phyloP scores from a whole-genome alignment of 1,139 yeast species.

The Debaryomyces robertsiae region DNA sequence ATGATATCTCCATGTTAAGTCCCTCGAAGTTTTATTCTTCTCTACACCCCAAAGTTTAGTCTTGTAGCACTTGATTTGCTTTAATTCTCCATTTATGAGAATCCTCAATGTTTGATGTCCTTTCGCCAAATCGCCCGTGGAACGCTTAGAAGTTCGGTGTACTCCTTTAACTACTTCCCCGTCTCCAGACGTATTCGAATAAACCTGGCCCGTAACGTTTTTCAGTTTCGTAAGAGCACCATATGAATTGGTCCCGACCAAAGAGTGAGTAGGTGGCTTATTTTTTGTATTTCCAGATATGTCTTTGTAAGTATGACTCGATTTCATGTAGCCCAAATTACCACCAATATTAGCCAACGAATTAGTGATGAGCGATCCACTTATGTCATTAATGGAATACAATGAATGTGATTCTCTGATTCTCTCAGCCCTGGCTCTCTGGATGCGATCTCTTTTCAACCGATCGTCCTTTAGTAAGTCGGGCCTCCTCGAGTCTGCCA shows the following conservation, averaged over 20 bases:
- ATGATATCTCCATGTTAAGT: constrained; percentile 61
- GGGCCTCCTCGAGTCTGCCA: constrained; percentile 40
- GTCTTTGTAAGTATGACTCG: constrained; percentile 38
- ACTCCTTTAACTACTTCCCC: constrained; percentile 64
- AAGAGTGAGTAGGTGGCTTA: constrained; percentile 33
- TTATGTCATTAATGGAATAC: constrained; percentile 28
- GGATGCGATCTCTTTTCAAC: constrained; percentile 34
- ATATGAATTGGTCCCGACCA: constrained; percentile 40
- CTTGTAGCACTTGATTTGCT: constrained; percentile 60
- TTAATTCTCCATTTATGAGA: constrained; percentile 60
- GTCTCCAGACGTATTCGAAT: constrained; percentile 35
- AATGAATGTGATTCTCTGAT: constrained; percentile 42
- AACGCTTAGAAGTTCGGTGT: constrained; percentile 55
- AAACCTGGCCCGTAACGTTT: constrained; percentile 20
- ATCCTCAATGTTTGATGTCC: constrained; percentile 65
- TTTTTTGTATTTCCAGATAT: constrained; percentile 41
- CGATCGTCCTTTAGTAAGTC: constrained; percentile 34
- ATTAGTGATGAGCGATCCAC: constrained; percentile 19
- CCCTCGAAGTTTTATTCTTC: constrained; percentile 60
- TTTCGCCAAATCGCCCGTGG: constrained; percentile 40
- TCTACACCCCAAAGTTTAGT: constrained; percentile 90
- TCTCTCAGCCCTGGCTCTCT: constrained; percentile 45
- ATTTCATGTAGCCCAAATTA: constrained; percentile 32
- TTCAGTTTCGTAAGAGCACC: constrained; percentile 27
- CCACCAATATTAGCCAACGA: constrained; percentile 19